These are phyloP conservation scores for Trypanosoma boissoni DNA, from an alignment of 208 protist species.

Conservation along the genomic window DNA sequence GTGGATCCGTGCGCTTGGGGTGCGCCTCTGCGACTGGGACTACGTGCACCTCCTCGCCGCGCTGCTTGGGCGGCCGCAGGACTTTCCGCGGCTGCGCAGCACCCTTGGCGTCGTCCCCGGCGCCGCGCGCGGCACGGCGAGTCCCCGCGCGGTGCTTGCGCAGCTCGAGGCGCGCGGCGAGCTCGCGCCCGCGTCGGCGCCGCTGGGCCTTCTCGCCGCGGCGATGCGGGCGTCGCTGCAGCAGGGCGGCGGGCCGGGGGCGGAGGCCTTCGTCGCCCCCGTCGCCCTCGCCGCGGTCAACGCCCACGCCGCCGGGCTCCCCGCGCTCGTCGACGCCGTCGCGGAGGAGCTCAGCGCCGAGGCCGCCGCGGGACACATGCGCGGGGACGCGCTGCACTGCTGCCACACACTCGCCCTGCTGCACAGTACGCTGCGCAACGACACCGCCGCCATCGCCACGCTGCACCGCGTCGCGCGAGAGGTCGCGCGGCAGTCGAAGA, in stretches of 20 bases:
- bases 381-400: conserved; percentile 25
- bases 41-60: conserved; percentile 42
- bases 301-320: conserved; percentile 42
- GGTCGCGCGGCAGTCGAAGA: conserved; percentile 3
- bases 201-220: conserved; percentile 14
- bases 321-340: conserved; percentile 35
- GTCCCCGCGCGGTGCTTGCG: conserved; percentile 45
- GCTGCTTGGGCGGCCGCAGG: conserved; percentile 42
- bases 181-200: conserved; percentile 15
- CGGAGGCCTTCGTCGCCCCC: conserved; percentile 24
- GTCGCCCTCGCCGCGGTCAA: conserved; percentile 60
- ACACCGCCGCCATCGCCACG: conserved; percentile 49
- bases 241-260: conserved; percentile 34
- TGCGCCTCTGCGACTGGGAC: conserved; percentile 75
- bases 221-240: conserved; percentile 54
- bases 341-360: conserved; percentile 17
- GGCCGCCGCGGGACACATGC: conserved; percentile 13
- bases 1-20: conserved; percentile 77
- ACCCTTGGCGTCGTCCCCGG: conserved; percentile 44
- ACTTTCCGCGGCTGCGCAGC: conserved; percentile 58
- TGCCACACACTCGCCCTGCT: conserved; percentile 77
- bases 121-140: conserved; percentile 38
- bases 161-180: conserved; percentile 39
- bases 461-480: conserved; percentile 34
- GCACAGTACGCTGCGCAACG: conserved; percentile 53